Base-by-base conservation (phyloP, 2,329 filamentous ascomycete species). In the Didymella arachidicola region DNA sequence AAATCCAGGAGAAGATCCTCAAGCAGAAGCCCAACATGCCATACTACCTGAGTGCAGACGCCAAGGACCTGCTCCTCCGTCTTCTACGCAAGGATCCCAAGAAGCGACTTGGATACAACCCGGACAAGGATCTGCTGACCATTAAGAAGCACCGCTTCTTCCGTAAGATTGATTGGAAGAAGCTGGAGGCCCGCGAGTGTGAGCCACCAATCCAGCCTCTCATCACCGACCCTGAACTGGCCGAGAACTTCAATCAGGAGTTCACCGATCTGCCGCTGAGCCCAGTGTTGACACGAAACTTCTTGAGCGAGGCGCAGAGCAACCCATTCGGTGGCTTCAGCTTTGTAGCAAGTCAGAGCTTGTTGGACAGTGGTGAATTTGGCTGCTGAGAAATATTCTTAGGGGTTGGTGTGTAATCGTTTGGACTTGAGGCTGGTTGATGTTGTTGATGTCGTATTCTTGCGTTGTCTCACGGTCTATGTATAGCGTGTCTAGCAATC, bases 61-160 rank as follows among this genome's bases (percentile, higher is more conserved):
- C 95, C 25, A 98, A 97, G 79, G 96, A 99, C 72, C 83, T 99
- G 30, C 87, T 99, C 54, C 96, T 89, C 2, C 88, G 95, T 26
- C 86, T 99, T 4, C 82, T 99, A 57, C 90, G 92, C 74, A 98
- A 98, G 78, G 93, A 99, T 18, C 93, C 96, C 0, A 85, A 85
- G 71, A 97, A 98, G 80, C 88, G 95, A 16, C 86, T 99, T 0
- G 95, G 95, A 4, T 87, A 88, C 59, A 89, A 90, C 75, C 96
- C 96, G 88, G 89, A 91, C 42, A 94, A 93, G 78, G 95, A 99
- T 66, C 81, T 99, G 48, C 83, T 86, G 53, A 89, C 84, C 0
- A 90, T 99, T 79, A 96, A 96, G 83, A 88, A 89, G 63, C 95
- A 99, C 75, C 87, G 95, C 10, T 99, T 99, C 83, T 99, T 99